phyloP scores from a whole-genome alignment of 257 asterid genomes.

The Solanum infundibuliforme region DNA sequence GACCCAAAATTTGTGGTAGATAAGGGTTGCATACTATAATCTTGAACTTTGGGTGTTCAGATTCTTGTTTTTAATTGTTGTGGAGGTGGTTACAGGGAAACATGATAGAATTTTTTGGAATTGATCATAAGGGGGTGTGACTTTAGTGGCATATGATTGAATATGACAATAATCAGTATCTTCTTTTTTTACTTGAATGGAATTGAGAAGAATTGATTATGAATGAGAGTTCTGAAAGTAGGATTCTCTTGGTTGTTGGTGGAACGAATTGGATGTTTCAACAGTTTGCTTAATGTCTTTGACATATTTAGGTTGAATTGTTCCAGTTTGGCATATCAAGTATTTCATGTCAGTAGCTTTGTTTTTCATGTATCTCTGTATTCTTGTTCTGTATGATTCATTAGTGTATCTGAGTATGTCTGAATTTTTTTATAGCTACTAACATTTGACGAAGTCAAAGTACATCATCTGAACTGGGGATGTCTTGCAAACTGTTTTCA shows the following conservation, averaged over 20 bases:
- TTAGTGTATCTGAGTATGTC: not conserved
- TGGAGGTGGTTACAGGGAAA: not conserved
- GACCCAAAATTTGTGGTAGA: not conserved
- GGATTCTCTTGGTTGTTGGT: not conserved
- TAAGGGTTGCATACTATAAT: not conserved
- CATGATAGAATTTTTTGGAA: not conserved
- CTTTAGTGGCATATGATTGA: not conserved
- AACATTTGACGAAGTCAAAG: not conserved
- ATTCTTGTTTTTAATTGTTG: not conserved
- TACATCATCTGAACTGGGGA: not conserved
- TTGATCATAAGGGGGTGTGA: not conserved
- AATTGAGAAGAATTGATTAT: not conserved
- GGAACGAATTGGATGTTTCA: not conserved
- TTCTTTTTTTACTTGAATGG: not conserved
- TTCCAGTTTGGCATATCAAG: not conserved
- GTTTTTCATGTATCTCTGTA: not conserved
- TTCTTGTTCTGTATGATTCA: not conserved
- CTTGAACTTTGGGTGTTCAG: not conserved
- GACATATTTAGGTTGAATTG: not conserved
- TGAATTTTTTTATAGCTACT: not conserved
- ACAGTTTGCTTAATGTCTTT: not conserved
- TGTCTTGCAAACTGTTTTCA: not conserved
- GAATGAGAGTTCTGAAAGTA: not conserved
- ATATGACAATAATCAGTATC: not conserved
- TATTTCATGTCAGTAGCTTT: not conserved